Conservation (phyloP, 306 rosid genomes). For the Abrus pulchellus region DNA sequence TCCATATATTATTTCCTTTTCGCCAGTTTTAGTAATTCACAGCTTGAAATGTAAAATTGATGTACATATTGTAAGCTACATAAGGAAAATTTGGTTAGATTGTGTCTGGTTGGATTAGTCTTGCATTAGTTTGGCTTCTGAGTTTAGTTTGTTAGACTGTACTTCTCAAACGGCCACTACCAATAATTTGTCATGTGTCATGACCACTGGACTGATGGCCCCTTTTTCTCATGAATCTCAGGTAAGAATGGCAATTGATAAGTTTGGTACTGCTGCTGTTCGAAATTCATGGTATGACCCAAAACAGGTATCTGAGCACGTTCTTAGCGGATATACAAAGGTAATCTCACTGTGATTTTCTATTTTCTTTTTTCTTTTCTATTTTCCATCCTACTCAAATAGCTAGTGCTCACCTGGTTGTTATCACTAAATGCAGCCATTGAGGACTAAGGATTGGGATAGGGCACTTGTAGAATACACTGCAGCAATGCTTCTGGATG, state of each 20-base stretch:
- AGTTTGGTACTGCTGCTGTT: conserved; percentile 76
- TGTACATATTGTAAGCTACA: background rate
- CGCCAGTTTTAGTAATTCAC: conserved; percentile 9
- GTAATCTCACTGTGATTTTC: conserved; percentile 51
- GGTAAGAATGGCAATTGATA: conserved; percentile 81
- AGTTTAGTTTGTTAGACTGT: conserved; percentile 30
- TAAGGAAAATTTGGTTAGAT: conserved; percentile 19
- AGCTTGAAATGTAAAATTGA: conserved; percentile 24
- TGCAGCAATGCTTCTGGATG: conserved; percentile 82
- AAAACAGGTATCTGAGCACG: conserved; percentile 65
- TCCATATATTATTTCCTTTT: conserved; percentile 27
- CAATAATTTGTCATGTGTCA: conserved; percentile 24
- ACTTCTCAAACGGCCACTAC: conserved; percentile 1
- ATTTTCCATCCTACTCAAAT: conserved; percentile 16
- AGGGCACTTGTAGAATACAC: conserved; percentile 87
- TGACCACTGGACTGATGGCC: conserved; percentile 45
- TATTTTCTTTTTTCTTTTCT: conserved; percentile 24
- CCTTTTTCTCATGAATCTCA: conserved; percentile 47
- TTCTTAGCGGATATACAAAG: conserved; percentile 84
- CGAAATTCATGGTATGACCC: conserved; percentile 88
- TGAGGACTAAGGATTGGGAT: conserved; percentile 92
- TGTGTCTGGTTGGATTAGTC: conserved; percentile 20
- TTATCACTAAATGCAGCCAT: conserved; percentile 70
- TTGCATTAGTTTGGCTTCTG: conserved; percentile 27
- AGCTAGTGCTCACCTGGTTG: conserved; percentile 50